These are phyloP conservation scores for Knoxia roxburghii DNA, from an alignment of 257 asterid species.

Conservation along the genomic window DNA sequence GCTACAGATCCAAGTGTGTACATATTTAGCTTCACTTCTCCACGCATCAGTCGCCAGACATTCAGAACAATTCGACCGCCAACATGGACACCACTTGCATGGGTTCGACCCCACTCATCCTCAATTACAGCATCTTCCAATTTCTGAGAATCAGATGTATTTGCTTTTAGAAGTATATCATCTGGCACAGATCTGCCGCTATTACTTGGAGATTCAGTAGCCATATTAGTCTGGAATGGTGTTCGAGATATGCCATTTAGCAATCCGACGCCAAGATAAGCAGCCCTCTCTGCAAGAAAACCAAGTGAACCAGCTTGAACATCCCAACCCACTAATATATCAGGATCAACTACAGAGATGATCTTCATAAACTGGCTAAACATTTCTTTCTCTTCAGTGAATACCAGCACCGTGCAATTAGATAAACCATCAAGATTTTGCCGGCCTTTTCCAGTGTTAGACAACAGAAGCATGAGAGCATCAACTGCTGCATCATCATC, in stretches of 20 bases:
- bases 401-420: slow-evolving; percentile 44
- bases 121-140: slow-evolving; percentile 57
- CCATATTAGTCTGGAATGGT: slow-evolving; percentile 40
- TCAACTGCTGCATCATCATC: slow-evolving; percentile 49
- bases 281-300: slow-evolving; percentile 94
- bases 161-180: slow-evolving; percentile 40
- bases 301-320: slow-evolving; percentile 94
- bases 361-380: slow-evolving; percentile 53
- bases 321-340: slow-evolving; percentile 93
- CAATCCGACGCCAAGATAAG: slow-evolving; percentile 72
- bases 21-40: slow-evolving; percentile 80
- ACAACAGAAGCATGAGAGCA: slow-evolving; percentile 52
- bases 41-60: slow-evolving; percentile 90
- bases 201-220: slow-evolving; percentile 33
- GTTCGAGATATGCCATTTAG: slow-evolving; percentile 72
- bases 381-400: slow-evolving; percentile 55
- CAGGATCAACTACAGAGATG: slow-evolving; percentile 64
- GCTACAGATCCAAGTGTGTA: slow-evolving; percentile 85
- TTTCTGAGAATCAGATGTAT: slow-evolving; percentile 34
- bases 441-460: slow-evolving; percentile 29
- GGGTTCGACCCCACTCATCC: slow-evolving; percentile 99
- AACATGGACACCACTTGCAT: slow-evolving; percentile 94
- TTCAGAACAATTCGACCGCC: slow-evolving; percentile 93
- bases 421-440: slow-evolving; percentile 64
- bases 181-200: slow-evolving; percentile 34